phyloP scores from a whole-genome alignment of 371 early-diverging fungal genomes.

The Choanephora cucurbitarum region DNA sequence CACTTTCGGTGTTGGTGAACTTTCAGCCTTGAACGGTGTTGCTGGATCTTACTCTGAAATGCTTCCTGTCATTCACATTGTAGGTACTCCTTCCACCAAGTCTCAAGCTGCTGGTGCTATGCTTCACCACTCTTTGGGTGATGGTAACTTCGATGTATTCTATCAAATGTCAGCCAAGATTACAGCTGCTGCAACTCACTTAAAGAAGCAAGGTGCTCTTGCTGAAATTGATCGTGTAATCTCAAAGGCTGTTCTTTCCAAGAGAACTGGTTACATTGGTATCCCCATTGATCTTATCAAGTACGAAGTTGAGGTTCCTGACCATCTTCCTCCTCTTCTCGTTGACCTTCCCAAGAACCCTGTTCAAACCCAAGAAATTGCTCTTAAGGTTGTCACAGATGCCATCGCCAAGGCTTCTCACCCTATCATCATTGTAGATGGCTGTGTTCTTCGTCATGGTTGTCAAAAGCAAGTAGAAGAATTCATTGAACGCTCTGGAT shows the following conservation, averaged over 20 bases:
- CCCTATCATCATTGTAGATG: constrained; percentile 53
- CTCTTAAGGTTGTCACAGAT: constrained; percentile 29
- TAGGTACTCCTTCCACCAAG: constrained; percentile 50
- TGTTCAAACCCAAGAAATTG: constrained; percentile 31
- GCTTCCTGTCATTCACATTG: constrained; percentile 59
- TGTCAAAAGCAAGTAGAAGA: constrained; percentile 28
- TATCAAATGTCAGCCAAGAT: constrained; percentile 42
- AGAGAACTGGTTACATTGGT: constrained; percentile 51
- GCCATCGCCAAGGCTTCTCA: constrained; percentile 36
- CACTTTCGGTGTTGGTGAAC: constrained; percentile 62
- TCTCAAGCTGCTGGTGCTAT: constrained; percentile 47
- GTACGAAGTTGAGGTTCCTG: constrained; percentile 30
- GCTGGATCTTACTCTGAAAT: constrained; percentile 59
- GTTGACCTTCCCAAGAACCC: constrained; percentile 30
- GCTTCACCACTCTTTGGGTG: constrained; percentile 58
- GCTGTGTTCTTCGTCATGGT: constrained; percentile 43
- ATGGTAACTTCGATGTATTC: constrained; percentile 55
- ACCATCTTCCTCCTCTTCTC: constrained; percentile 23
- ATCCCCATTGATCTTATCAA: constrained; percentile 50
- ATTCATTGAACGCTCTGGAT: constrained; percentile 39
- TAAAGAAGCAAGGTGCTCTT: constrained; percentile 35
- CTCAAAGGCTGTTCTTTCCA: constrained; percentile 21
- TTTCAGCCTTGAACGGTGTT: constrained; percentile 51
- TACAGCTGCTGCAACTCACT: constrained; percentile 40
- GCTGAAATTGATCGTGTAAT: constrained; percentile 48